These are phyloP conservation scores for Solanum etuberosum DNA, from an alignment of 257 asterid species.

Conservation along the genomic window DNA sequence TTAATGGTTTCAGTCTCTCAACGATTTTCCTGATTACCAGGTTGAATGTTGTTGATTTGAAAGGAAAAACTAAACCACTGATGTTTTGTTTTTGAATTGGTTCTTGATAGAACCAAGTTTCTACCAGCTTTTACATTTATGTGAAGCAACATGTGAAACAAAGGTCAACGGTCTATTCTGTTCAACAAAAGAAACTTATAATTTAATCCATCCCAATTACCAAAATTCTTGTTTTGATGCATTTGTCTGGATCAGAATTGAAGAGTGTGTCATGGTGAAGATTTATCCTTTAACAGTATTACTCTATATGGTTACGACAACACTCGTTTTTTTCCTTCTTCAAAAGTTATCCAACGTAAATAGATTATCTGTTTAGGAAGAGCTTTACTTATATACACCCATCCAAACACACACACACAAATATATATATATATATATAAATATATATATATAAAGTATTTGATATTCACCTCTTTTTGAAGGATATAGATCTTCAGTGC, in stretches of 20 bases:
- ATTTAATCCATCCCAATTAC: not conserved
- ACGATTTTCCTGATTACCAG: not conserved
- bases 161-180: not conserved
- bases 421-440: not conserved
- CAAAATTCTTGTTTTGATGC: not conserved
- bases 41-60: not conserved
- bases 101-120: not conserved
- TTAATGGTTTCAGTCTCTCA: not conserved
- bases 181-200: not conserved
- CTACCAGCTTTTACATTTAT: not conserved
- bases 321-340: not conserved
- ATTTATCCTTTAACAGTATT: not conserved
- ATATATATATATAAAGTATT: not conserved
- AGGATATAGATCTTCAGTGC: not conserved
- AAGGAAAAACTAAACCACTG: not conserved
- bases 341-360: not conserved
- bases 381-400: not conserved
- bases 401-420: not conserved
- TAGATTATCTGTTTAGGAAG: not conserved
- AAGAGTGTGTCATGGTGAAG: not conserved
- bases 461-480: not conserved
- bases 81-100: not conserved
- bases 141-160: not conserved
- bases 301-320: not conserved
- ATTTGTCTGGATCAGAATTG: not conserved